phyloP scores from a whole-genome alignment of 768 basidiomycete species.

The Pleurotus salmoneostramineus region DNA sequence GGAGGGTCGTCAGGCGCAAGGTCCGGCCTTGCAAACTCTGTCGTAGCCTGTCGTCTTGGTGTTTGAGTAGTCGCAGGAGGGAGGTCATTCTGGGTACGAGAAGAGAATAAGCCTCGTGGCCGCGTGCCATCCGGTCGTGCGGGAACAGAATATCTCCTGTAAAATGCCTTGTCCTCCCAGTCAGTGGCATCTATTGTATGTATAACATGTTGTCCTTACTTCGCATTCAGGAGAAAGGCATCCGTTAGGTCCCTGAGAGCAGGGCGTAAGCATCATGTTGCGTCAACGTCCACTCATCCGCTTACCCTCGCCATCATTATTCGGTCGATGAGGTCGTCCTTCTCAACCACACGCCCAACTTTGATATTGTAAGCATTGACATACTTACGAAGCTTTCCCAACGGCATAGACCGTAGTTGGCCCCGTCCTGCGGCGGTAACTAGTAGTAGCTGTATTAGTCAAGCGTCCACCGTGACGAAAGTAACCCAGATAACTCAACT shows the following conservation, averaged over 20 bases:
- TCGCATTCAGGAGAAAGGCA: constrained; percentile 60
- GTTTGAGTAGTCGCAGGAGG: constrained; percentile 26
- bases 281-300: neutral
- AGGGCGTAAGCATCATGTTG: neutral
- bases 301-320: constrained; percentile 53
- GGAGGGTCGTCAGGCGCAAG: constrained; percentile 41
- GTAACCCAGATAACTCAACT: constrained; percentile 36
- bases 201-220: constrained; percentile 26
- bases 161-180: constrained; percentile 39
- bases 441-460: constrained; percentile 20
- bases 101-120: constrained; percentile 44
- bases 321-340: constrained; percentile 72
- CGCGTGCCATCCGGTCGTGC: constrained; percentile 27
- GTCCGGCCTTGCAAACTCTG: constrained; percentile 59
- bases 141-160: constrained; percentile 63
- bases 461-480: constrained; percentile 3
- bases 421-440: constrained; percentile 67
- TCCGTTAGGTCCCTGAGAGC: constrained; percentile 48
- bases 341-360: constrained; percentile 63
- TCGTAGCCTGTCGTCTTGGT: constrained; percentile 11
- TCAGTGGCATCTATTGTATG: neutral
- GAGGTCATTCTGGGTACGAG: constrained; percentile 28
- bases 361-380: constrained; percentile 66
- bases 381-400: constrained; percentile 67
- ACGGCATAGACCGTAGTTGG: constrained; percentile 49